Percentiles rank a stretch among this genome's conserved stretches.
Conservation (phyloP, 352 stramenopile genomes). For the Globisporangium nagaii region DNA sequence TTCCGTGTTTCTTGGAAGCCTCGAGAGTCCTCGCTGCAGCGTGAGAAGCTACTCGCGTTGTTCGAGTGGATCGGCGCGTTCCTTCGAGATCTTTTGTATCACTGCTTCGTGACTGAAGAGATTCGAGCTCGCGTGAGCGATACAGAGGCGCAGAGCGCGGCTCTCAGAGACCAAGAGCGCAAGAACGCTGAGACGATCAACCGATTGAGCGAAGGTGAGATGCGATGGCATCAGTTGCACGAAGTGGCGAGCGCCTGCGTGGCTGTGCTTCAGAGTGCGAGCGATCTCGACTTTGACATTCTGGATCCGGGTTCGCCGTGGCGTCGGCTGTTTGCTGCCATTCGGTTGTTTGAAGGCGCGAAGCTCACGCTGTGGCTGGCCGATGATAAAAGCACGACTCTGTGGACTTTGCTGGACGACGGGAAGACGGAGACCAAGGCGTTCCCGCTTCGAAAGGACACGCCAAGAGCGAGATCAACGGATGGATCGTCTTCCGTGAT, state of each 20-base stretch:
- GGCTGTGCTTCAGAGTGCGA: not conserved
- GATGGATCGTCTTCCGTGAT: not conserved
- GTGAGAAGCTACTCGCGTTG: not conserved
- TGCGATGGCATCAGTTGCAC: not conserved
- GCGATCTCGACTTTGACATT: not conserved
- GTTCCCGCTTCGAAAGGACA: not conserved
- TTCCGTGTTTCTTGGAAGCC: conserved; percentile 1
- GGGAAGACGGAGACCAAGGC: not conserved
- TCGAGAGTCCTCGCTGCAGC: not conserved
- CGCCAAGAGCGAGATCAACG: not conserved
- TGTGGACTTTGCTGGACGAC: conserved; percentile 2
- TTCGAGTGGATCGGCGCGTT: conserved; percentile 6
- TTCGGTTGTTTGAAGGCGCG: not conserved
- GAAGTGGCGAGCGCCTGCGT: not conserved
- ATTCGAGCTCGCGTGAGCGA: not conserved
- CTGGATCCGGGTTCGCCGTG: not conserved
- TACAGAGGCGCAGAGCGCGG: not conserved
- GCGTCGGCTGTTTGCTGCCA: not conserved
- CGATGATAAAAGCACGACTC: not conserved
- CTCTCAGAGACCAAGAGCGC: not conserved
- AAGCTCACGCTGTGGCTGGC: not conserved
- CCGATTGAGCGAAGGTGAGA: not conserved
- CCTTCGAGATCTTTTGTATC: not conserved
- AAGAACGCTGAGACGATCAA: not conserved
- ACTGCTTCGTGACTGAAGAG: not conserved